These are phyloP conservation scores for Lumnitzera littorea DNA, from an alignment of 345 rosid genomes.

Conservation along the genomic window DNA sequence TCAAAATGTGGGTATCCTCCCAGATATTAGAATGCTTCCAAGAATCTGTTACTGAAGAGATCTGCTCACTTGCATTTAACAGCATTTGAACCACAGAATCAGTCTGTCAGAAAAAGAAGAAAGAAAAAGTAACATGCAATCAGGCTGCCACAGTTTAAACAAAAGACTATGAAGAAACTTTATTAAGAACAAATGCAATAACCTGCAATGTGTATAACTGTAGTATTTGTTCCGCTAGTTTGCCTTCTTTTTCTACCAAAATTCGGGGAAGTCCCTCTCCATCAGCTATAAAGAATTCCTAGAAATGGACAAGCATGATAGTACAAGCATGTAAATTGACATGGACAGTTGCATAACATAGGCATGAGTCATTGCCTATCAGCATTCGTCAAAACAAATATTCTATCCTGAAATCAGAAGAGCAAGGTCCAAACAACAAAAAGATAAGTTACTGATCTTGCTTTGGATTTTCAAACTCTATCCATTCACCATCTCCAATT, in stretches of 20 bases:
- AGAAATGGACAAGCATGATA: neutral
- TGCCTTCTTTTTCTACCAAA: conserved; percentile 80
- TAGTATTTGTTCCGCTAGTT: conserved; percentile 61
- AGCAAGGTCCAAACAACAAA: no score
- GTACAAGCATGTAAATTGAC: neutral
- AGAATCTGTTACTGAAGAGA: conserved; percentile 54
- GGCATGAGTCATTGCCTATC: no score
- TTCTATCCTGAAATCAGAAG: no score
- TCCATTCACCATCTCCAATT: no score
- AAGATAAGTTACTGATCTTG: no score
- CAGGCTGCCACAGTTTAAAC: neutral
- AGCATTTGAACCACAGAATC: conserved; percentile 70
- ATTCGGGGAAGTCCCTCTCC: conserved; percentile 95
- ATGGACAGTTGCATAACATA: no score
- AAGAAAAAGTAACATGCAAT: neutral
- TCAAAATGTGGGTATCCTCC: conserved; percentile 69
- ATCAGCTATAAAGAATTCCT: conserved; percentile 92
- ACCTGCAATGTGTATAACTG: conserved; percentile 76
- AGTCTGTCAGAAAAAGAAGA: conserved; percentile 34
- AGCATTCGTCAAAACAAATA: no score
- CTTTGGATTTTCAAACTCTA: no score
- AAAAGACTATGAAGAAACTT: neutral
- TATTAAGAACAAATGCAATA: conserved; percentile 3
- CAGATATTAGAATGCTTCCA: conserved; percentile 29
- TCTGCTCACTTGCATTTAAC: conserved; percentile 76